These are phyloP conservation scores for Prinsepia uniflora DNA, from an alignment of 306 rosid genomes.

Conservation along the genomic window DNA sequence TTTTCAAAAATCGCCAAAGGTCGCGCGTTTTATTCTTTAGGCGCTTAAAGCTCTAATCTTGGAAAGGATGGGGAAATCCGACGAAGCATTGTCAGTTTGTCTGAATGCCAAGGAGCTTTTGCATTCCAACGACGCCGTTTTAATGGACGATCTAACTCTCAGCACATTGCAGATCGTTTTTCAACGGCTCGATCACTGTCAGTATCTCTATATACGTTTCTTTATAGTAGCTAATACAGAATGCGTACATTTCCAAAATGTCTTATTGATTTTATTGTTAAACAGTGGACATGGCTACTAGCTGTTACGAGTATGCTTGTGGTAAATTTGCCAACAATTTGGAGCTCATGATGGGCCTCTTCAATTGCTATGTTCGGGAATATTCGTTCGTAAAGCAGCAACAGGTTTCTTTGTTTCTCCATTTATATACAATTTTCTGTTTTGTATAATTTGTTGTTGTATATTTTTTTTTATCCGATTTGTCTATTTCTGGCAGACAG, in stretches of 20 bases:
- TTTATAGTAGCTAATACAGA: not conserved
- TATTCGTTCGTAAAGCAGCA: conserved; percentile 97
- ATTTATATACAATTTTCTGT: not conserved
- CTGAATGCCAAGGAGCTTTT: conserved; percentile 63
- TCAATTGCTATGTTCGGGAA: conserved; percentile 94
- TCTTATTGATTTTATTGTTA: conserved; percentile 5
- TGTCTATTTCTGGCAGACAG: conserved; percentile 62
- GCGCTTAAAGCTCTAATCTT: conserved; percentile 87
- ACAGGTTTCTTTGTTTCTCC: conserved; percentile 54
- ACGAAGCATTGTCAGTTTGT: conserved; percentile 71
- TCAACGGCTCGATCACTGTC: conserved; percentile 79
- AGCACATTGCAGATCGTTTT: conserved; percentile 90
- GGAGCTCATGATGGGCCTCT: conserved; percentile 89
- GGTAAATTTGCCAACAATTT: conserved; percentile 65
- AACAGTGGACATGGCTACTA: conserved; percentile 88
- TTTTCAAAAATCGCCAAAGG: not conserved
- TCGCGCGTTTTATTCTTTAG: conserved; percentile 27
- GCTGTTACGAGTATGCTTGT: conserved; percentile 88
- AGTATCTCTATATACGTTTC: conserved; percentile 26
- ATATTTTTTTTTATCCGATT: not conserved
- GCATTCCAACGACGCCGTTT: conserved; percentile 50
- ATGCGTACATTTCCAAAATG: too few species aligned
- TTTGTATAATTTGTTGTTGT: not conserved
- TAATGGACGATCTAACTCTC: conserved; percentile 94
- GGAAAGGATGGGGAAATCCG: conserved; percentile 87